A percentile compares a stretch with the other conserved stretches of the same genome.
Conservation (phyloP, 1,284 basidiomycete genomes). For the Leccinum insolens region DNA sequence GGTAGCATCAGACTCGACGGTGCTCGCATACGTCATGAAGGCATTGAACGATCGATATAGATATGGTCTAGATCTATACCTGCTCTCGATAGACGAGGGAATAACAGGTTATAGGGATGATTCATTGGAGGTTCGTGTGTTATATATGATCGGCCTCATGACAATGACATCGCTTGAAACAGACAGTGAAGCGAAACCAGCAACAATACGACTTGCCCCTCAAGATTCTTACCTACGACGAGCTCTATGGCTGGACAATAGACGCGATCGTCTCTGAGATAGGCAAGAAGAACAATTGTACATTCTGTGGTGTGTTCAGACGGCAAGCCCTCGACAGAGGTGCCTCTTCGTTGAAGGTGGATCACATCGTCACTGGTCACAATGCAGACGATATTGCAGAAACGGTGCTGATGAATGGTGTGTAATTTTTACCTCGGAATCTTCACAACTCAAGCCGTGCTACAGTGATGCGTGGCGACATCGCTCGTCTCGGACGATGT, state of each 20-base stretch:
- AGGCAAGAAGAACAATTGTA: constrained; percentile 98
- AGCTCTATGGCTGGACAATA: constrained; percentile 99
- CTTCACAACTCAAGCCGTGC: background rate
- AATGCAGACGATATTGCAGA: constrained; percentile 99
- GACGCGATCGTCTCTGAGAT: constrained; percentile 93
- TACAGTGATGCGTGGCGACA: constrained; percentile 96
- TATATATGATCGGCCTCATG: background rate
- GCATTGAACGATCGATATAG: constrained; percentile 91
- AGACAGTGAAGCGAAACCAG: constrained; percentile 99
- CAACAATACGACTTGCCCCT: constrained; percentile 94
- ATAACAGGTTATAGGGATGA: constrained; percentile 99
- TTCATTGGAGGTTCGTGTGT: constrained; percentile 79
- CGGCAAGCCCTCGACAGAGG: constrained; percentile 96
- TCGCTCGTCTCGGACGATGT: constrained; percentile 91
- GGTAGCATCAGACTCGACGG: constrained; percentile 83
- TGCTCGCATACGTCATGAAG: constrained; percentile 97
- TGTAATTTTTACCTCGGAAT: constrained; percentile 32
- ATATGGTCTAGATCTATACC: constrained; percentile 90
- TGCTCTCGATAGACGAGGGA: constrained; percentile 98
- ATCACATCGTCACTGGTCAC: constrained; percentile 99
- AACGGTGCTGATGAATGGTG: constrained; percentile 98
- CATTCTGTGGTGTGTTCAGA: constrained; percentile 98
- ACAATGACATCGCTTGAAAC: constrained; percentile 14
- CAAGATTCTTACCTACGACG: constrained; percentile 94
- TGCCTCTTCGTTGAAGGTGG: constrained; percentile 85